Percentiles rank a stretch among this genome's conserved stretches.
phyloP scores from a whole-genome alignment of 257 asterid species.

The Solanum peruvianum region DNA sequence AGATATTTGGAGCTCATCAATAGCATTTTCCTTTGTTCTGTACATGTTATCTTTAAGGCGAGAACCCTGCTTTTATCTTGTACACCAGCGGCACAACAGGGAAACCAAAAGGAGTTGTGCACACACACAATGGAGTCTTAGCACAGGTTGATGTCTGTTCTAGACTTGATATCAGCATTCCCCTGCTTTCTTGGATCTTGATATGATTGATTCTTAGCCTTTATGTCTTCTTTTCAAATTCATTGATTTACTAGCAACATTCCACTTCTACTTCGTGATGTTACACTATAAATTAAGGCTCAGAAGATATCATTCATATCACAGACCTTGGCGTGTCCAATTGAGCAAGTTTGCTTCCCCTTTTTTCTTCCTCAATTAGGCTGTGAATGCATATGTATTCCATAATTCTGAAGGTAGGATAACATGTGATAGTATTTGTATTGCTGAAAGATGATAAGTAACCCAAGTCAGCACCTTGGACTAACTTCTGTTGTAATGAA shows the following conservation, averaged over 20 bases:
- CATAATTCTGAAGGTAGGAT: background rate
- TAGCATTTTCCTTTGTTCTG: background rate
- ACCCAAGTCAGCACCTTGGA: background rate
- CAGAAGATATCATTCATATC: background rate
- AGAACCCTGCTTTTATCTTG: constrained; percentile 74
- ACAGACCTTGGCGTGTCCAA: background rate
- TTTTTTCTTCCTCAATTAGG: background rate
- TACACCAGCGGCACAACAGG: constrained; percentile 99
- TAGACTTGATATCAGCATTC: background rate
- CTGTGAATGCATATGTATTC: background rate
- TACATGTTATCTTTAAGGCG: constrained; percentile 33
- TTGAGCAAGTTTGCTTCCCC: background rate
- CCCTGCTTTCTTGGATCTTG: background rate
- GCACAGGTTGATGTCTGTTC: constrained; percentile 51
- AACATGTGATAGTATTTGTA: background rate
- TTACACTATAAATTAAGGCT: background rate
- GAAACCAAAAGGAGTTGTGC: constrained; percentile 97
- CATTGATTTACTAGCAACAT: background rate
- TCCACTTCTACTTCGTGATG: background rate
- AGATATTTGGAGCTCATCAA: background rate
- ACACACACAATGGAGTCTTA: constrained; percentile 79
- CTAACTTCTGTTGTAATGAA: background rate
- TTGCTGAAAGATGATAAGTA: background rate
- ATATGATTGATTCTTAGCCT: background rate
- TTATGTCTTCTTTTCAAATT: background rate